Evolutionary conservation across 2,329 filamentous ascomycete genomes (phyloP).

Genomic region (Phialophora verrucosa): DNA sequence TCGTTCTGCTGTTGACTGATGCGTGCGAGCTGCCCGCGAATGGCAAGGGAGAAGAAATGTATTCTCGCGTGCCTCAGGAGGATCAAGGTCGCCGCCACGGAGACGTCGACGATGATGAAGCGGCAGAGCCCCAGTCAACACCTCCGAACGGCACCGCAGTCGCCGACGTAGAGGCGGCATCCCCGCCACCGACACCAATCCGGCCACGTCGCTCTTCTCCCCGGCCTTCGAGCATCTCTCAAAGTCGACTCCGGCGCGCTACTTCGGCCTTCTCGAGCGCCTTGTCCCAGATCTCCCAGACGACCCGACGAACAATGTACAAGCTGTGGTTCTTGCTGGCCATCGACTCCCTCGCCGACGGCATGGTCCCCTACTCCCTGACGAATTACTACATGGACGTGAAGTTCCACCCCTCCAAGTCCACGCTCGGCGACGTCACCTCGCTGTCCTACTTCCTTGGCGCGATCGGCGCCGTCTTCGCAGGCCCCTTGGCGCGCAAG

Average conservation of each 20-base stretch:
- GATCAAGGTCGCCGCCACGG: slow-evolving; percentile 22
- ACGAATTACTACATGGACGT: slow-evolving; percentile 65
- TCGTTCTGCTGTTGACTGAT: slow-evolving; percentile 55
- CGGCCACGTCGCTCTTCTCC: background rate
- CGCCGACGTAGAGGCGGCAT: slow-evolving; percentile 13
- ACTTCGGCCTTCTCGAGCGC: slow-evolving; percentile 26
- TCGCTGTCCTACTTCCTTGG: slow-evolving; percentile 62
- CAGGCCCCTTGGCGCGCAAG: slow-evolving; percentile 62
- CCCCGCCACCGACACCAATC: slow-evolving; percentile 4
- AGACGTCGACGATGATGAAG: background rate
- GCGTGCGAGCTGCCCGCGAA: slow-evolving; percentile 56
- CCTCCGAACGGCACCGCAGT: slow-evolving; percentile 1
- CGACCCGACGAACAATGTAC: slow-evolving; percentile 65
- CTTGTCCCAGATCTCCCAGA: slow-evolving; percentile 62
- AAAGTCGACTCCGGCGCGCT: slow-evolving; percentile 10
- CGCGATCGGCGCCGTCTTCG: slow-evolving; percentile 61
- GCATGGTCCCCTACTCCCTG: slow-evolving; percentile 65
- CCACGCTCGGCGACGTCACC: slow-evolving; percentile 65
- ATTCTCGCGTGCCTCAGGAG: slow-evolving; percentile 36
- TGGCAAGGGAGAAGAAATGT: slow-evolving; percentile 34
- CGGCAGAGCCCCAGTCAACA: background rate
- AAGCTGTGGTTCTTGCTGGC: slow-evolving; percentile 69
- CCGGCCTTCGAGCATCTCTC: background rate
- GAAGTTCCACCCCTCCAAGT: slow-evolving; percentile 63
- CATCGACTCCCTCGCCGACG: slow-evolving; percentile 69